Conservation (phyloP, 2,329 filamentous ascomycete species). For the Colletotrichum lentis region DNA sequence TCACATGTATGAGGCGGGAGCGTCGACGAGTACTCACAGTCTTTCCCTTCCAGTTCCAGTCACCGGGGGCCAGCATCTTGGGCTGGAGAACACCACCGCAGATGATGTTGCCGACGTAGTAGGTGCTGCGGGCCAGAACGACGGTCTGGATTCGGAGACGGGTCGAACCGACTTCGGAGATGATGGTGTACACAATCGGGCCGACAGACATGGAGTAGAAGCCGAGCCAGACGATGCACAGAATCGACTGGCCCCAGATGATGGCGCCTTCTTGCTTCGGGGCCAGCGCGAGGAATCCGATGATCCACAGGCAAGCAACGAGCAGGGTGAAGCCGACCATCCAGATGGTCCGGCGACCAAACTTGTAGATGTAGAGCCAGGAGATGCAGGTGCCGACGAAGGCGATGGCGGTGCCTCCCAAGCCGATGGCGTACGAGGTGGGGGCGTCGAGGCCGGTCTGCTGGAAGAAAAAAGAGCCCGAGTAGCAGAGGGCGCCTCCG, state of each 20-base stretch:
- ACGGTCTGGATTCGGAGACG: conserved; percentile 58
- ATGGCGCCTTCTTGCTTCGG: conserved; percentile 48
- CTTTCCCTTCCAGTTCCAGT: conserved; percentile 53
- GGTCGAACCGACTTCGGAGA: conserved; percentile 55
- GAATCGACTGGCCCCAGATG: conserved; percentile 52
- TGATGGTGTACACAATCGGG: conserved; percentile 56
- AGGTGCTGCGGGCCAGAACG: conserved; percentile 53
- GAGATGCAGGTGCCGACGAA: conserved; percentile 55
- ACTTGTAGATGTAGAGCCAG: conserved; percentile 53
- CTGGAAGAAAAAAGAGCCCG: conserved; percentile 57
- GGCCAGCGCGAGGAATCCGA: conserved; percentile 53
- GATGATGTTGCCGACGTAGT: conserved; percentile 54
- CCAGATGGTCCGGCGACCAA: conserved; percentile 55
- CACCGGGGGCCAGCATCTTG: conserved; percentile 50
- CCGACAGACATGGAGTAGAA: conserved; percentile 55
- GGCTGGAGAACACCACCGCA: conserved; percentile 51
- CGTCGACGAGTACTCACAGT: conserved; percentile 42
- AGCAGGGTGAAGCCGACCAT: conserved; percentile 51
- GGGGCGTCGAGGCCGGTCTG: conserved; percentile 52
- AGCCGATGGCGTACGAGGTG: conserved; percentile 52
- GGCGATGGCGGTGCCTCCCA: conserved; percentile 54
- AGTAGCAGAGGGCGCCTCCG: conserved; percentile 53
- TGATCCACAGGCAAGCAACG: conserved; percentile 51
- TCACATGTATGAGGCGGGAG: background rate
- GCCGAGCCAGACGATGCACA: conserved; percentile 56